phyloP scores from a whole-genome alignment of 73 alveolate genomes.

The Paramecium tetraurelia region DNA sequence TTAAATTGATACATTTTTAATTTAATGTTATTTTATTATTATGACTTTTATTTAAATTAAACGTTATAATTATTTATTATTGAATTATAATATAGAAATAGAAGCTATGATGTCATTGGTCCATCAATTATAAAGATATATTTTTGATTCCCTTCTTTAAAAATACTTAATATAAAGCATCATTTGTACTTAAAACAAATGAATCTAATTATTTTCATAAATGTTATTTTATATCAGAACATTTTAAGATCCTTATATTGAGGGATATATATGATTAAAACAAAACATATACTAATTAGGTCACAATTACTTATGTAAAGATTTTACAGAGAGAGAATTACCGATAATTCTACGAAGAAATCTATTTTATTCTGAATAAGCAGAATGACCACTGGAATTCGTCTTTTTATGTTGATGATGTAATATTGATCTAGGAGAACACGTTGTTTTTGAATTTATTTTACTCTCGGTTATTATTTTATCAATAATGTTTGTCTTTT shows the following conservation, averaged over 20 bases:
- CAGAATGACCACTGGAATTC: neutral
- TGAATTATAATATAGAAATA: neutral
- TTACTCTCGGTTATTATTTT: neutral
- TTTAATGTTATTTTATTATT: neutral
- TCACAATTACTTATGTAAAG: neutral
- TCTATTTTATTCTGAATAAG: neutral
- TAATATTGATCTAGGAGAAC: neutral
- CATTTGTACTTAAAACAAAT: too few species aligned
- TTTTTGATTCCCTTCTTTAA: too few species aligned
- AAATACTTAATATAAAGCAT: neutral
- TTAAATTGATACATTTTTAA: neutral
- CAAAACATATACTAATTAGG: neutral
- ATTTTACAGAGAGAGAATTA: neutral
- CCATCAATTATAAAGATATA: too few species aligned
- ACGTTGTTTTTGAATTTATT: neutral
- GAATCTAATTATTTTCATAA: too few species aligned
- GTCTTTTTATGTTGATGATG: neutral
- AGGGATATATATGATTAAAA: neutral
- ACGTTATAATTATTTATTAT: neutral
- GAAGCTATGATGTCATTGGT: neutral
- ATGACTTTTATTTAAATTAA: neutral
- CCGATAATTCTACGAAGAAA: neutral
- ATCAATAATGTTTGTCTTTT: neutral
- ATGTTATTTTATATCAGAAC: too few species aligned
- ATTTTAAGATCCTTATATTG: too few species aligned